A percentile compares a stretch with the other conserved stretches of the same genome.
These are phyloP conservation scores for Podospora fimiseda DNA, from an alignment of 495 filamentous ascomycete genomes.

Conservation along the genomic window DNA sequence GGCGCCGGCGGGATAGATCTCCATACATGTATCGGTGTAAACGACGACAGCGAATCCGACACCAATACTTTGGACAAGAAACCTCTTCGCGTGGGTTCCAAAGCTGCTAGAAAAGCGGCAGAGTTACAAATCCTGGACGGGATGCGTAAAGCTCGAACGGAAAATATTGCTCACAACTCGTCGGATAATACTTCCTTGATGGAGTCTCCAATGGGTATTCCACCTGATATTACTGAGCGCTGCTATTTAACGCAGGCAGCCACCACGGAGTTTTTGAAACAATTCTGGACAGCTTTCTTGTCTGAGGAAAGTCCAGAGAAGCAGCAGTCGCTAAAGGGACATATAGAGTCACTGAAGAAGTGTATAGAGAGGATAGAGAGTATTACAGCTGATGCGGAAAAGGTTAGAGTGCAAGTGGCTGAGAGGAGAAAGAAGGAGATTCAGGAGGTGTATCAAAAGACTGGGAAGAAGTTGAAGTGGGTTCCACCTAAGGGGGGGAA, in stretches of 20 bases:
- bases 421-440: conserved; percentile 65
- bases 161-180: conserved; percentile 31
- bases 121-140: conserved; percentile 51
- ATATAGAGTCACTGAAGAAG: conserved; percentile 70
- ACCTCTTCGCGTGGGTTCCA: conserved; percentile 50
- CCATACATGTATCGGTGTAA: conserved; percentile 50
- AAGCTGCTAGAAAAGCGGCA: conserved; percentile 45
- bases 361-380: conserved; percentile 74
- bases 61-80: conserved; percentile 54
- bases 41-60: conserved; percentile 60
- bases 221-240: conserved; percentile 59
- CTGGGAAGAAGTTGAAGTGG: conserved; percentile 60
- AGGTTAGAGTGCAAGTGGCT: conserved; percentile 54
- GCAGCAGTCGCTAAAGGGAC: conserved; percentile 60
- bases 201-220: conserved; percentile 55
- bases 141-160: conserved; percentile 46
- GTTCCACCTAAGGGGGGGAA: conserved; percentile 66
- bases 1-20: conserved; percentile 49
- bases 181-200: conserved; percentile 23
- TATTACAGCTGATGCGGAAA: conserved; percentile 73
- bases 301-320: conserved; percentile 49
- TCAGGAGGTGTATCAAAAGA: conserved; percentile 57
- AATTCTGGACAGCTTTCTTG: conserved; percentile 87
- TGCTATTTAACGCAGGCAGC: conserved; percentile 84
- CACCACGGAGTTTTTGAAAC: conserved; percentile 86